Evolutionary conservation across 495 filamentous ascomycete genomes (phyloP).

Genomic region (Cercophora newfieldiana): DNA sequence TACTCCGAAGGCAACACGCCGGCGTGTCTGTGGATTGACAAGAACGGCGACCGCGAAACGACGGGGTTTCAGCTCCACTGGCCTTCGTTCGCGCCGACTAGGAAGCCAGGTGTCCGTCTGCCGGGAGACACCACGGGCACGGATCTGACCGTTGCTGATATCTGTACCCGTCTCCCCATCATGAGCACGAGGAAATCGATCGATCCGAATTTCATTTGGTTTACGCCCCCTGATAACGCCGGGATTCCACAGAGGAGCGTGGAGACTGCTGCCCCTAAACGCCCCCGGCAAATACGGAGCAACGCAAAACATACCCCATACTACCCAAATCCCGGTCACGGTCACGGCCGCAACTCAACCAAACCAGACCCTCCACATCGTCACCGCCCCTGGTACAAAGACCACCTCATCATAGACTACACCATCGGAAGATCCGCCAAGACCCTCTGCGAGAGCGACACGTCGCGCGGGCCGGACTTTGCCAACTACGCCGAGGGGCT

Average conservation of each 20-base stretch:
- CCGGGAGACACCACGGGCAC: neutral
- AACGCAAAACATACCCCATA: too few relatives aligned
- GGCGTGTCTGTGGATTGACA: conserved; percentile 36
- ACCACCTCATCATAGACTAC: conserved; percentile 27
- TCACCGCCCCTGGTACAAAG: conserved; percentile 10
- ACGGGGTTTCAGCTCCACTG: conserved; percentile 37
- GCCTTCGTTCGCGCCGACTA: conserved; percentile 11
- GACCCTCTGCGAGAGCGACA: conserved; percentile 31
- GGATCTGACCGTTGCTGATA: neutral
- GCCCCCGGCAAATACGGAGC: too few relatives aligned
- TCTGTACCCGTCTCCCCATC: neutral
- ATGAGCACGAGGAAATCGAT: neutral
- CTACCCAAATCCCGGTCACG: too few relatives aligned
- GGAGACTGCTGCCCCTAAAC: neutral
- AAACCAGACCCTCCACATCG: too few relatives aligned
- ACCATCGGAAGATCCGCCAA: conserved; percentile 22
- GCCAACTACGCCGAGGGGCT: conserved; percentile 22
- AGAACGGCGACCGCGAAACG: conserved; percentile 32
- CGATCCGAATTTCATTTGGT: neutral
- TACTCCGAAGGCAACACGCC: too few relatives aligned
- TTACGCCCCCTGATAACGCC: neutral
- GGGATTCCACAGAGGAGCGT: neutral
- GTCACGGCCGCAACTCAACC: neutral
- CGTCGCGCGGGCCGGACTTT: conserved; percentile 36
- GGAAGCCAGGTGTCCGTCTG: conserved; percentile 8